phyloP scores from a whole-genome alignment of 1,139 yeast species.

The Candida labiduridarum region DNA sequence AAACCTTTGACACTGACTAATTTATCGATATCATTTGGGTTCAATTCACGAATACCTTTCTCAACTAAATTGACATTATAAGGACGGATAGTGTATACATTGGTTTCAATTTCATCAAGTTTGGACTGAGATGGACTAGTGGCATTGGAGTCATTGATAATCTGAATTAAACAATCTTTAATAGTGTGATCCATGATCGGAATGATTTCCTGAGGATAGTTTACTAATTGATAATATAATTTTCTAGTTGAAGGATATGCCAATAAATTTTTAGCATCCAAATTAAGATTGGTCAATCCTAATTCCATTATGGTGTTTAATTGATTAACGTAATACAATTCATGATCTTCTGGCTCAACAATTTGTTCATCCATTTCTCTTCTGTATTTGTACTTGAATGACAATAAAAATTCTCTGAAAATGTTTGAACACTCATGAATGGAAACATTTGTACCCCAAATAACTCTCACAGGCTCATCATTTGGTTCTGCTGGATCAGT shows the following conservation, averaged over 20 bases:
- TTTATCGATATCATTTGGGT: slow-evolving; percentile 95
- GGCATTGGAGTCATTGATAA: slow-evolving; percentile 60
- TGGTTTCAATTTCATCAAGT: slow-evolving; percentile 75
- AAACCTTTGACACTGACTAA: slow-evolving; percentile 89
- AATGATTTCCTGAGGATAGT: slow-evolving; percentile 94
- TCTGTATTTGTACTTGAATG: slow-evolving; percentile 80
- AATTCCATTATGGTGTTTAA: slow-evolving; percentile 73
- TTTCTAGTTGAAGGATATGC: slow-evolving; percentile 78
- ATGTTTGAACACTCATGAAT: slow-evolving; percentile 81
- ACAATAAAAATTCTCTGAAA: slow-evolving; percentile 81
- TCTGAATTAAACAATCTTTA: slow-evolving; percentile 84
- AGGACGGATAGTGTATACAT: slow-evolving; percentile 86
- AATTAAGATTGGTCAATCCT: slow-evolving; percentile 79
- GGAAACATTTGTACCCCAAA: slow-evolving; percentile 98
- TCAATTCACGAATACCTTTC: slow-evolving; percentile 90
- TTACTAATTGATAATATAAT: slow-evolving; percentile 79
- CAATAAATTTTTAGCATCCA: slow-evolving; percentile 79
- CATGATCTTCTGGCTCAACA: slow-evolving; percentile 62
- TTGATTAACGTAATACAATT: slow-evolving; percentile 71
- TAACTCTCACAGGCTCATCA: slow-evolving; percentile 81
- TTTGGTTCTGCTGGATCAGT: slow-evolving; percentile 28
- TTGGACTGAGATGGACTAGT: slow-evolving; percentile 31
- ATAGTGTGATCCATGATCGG: slow-evolving; percentile 98
- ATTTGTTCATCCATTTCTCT: slow-evolving; percentile 47
- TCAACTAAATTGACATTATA: slow-evolving; percentile 66